Base-by-base conservation (phyloP, 805 yeast genomes). In the Cyberlindnera xylosilytica region DNA sequence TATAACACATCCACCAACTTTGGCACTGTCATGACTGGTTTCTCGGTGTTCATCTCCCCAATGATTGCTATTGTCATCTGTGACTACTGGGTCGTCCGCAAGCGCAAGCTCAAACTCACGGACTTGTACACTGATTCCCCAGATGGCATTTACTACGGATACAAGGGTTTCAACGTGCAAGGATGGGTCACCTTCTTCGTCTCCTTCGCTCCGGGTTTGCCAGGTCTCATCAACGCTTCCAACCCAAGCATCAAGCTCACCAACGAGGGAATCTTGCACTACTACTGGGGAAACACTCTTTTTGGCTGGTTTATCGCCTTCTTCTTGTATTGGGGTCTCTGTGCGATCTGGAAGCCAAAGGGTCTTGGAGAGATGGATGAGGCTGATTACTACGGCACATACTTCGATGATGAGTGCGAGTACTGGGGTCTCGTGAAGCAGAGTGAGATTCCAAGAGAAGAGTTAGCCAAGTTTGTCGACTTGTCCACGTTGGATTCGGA, bases 171-270 rank as follows among this genome's bases (percentile, higher is more conserved):
- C 49, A 73, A 76, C 53, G 66, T 66, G 60, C 61, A 72, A 44
- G 68, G 74, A 5, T 44, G 65, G 16, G 34, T 62, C 8, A 63
- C 72, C 10, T 73, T 70, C 63, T 40, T 66, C 5, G 49, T 58
- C 6, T 71, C 72, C 27, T 61, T 68, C 55, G 66, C 69, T 13
- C 79, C 78, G 15, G 76, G 76, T 18, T 44, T 76, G 20, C 81
- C 81, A 4, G 81, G 81, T 26, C 63, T 57, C 50, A 66, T 61
- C 50, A 64, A 53, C 68, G 63, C 50, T 52, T 61, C 59, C 36
- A 65, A 56, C 40, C 31, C 44, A 19, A 31, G 30, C 18, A 39
- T 44, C 23, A 17, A 29, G 8, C 10, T 63, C 44, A 50, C 57
- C 26, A 45, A 53, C 36, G 12, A 8, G 6, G 78, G 78, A 15